These are phyloP conservation scores for Ceriops decandra DNA, from an alignment of 345 rosid genomes.

Conservation along the genomic window DNA sequence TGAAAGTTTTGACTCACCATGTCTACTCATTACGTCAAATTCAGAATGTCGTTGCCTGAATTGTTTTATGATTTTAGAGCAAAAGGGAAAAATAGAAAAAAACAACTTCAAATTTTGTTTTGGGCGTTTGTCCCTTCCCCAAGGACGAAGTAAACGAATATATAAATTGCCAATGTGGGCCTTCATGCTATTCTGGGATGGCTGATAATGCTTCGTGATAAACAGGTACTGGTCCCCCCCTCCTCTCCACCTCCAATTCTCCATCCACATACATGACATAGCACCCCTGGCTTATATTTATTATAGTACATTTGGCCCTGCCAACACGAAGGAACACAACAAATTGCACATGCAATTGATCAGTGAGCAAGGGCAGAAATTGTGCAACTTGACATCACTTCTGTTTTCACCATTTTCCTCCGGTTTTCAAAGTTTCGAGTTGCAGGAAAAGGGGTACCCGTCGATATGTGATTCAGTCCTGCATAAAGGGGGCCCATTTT, in stretches of 20 bases:
- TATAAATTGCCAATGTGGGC: constrained; percentile 7
- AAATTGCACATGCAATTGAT: constrained; percentile 1
- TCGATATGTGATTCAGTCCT: background rate
- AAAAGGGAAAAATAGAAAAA: background rate
- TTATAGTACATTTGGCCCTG: background rate
- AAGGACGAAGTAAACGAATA: constrained; percentile 8
- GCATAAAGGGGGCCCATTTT: background rate
- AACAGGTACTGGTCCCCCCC: constrained; percentile 1
- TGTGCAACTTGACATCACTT: background rate
- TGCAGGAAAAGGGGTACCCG: constrained; percentile 2
- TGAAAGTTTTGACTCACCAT: too few species aligned
- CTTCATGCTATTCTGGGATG: constrained; percentile 8
- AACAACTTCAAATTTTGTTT: background rate
- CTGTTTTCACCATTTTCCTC: background rate
- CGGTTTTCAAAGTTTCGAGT: background rate
- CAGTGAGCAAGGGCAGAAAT: background rate
- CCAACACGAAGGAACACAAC: constrained; percentile 6
- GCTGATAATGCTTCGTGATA: constrained; percentile 8
- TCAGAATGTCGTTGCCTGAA: too few species aligned
- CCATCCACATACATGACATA: background rate
- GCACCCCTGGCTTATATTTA: background rate
- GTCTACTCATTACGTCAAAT: too few species aligned
- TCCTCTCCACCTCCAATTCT: background rate
- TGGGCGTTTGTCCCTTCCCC: background rate
- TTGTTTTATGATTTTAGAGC: too few species aligned